Evolutionary conservation across 257 asterid species (phyloP), one percentile per base, ranked within the genome.

Genomic region (Solanum dulcamara): DNA sequence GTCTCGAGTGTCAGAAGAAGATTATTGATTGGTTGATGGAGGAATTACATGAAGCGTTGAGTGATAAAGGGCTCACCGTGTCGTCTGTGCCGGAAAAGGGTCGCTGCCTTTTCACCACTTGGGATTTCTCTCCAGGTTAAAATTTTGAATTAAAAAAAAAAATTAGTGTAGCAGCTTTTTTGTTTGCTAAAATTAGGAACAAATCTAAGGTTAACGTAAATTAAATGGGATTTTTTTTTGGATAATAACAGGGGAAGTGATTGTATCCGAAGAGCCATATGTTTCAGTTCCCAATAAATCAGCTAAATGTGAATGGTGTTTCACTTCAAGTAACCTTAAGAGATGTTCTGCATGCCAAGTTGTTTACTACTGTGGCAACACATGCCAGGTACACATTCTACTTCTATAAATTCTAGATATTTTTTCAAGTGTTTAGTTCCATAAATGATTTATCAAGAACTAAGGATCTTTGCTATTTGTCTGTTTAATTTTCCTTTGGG

Each of bases 331-430:
- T 71, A 90, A 88, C 89, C 89, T 97, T 88, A 94, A 92, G 94
- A 94, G 90, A 89, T 97, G 99, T 90, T 95, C 99, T 18, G 93
- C 93, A 87, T 97, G 99, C 51, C 97, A 91, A 80, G 90, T 94
- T 81, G 97, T 92, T 84, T 93, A 86, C 89, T 97, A 97, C 88
- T 97, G 99, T 81, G 89, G 95, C 89, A 89, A 91, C 85, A 74
- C 85, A 20, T 97, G 99, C 87, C 99, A 96, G 98, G 98, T 95
- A 88, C 26, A 9, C 26, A 24, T 59, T 11, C n/a, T 2, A 51
- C 30, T 64, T 51, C 37, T 40, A 74, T 13, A 14, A 24, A 44
- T 74, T 64, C 6, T 42, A 5, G 7, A 24, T 51, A 4, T 20
- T 30, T 42, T 53, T 5, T 33, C 3, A 18, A 53, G 24, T 53